Evolutionary conservation across 768 basidiomycete species (phyloP).

Genomic region (Calvatia gigantea): DNA sequence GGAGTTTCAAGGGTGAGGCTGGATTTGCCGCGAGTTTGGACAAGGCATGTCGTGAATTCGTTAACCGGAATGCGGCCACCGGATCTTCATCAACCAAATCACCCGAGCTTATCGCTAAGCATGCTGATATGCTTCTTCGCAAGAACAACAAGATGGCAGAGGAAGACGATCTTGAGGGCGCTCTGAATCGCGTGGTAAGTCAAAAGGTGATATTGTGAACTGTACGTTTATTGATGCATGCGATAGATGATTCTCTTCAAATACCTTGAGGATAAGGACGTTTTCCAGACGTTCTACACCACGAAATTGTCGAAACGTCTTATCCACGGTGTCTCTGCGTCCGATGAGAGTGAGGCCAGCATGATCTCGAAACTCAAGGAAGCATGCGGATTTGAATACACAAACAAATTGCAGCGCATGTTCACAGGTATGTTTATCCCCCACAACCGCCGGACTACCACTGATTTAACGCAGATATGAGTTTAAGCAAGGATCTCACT

Average conservation of each 20-base stretch:
- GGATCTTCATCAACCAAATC: constrained; percentile 87
- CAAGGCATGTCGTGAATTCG: constrained; percentile 95
- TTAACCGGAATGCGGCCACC: constrained; percentile 92
- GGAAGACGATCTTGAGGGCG: constrained; percentile 89
- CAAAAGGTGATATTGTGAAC: constrained; percentile 27
- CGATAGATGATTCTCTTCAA: constrained; percentile 96
- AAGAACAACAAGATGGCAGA: constrained; percentile 99
- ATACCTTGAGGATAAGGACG: constrained; percentile 98
- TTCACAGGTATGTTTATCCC: constrained; percentile 73
- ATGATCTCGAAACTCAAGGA: constrained; percentile 99
- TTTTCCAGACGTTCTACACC: constrained; percentile 98
- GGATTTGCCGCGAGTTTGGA: constrained; percentile 95
- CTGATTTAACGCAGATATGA: constrained; percentile 65
- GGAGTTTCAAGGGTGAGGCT: constrained; percentile 92
- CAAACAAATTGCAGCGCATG: constrained; percentile 97
- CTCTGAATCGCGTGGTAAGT: constrained; percentile 86
- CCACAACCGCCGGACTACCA: not conserved
- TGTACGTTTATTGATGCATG: constrained; percentile 22
- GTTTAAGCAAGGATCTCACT: constrained; percentile 92
- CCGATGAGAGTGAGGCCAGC: constrained; percentile 94
- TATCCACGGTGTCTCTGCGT: constrained; percentile 89
- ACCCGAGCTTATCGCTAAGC: constrained; percentile 92
- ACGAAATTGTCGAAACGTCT: constrained; percentile 95
- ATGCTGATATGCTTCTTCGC: constrained; percentile 85
- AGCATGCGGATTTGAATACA: constrained; percentile 98